phyloP scores from a whole-genome alignment of 2,329 filamentous ascomycete species.

The Beauveria sp. region DNA sequence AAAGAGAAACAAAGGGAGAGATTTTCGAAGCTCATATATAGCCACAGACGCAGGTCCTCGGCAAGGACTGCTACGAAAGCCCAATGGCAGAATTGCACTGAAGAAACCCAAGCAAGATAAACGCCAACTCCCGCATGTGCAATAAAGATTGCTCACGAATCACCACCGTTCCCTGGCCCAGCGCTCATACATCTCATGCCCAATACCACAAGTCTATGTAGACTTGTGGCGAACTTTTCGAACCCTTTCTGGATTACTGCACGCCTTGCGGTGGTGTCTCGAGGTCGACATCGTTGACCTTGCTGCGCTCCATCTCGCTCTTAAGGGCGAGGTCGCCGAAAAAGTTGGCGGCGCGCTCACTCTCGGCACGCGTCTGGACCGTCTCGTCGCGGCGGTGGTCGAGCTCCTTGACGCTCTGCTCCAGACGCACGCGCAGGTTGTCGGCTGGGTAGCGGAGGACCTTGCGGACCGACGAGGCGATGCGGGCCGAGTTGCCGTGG shows the following conservation, averaged over 20 bases:
- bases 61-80: background rate
- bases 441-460: conserved; percentile 83
- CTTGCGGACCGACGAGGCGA: conserved; percentile 78
- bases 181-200: background rate
- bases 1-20: background rate
- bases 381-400: conserved; percentile 73
- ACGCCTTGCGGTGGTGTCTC: conserved; percentile 41
- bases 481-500: conserved; percentile 77
- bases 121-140: conserved; percentile 7
- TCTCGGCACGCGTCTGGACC: conserved; percentile 71
- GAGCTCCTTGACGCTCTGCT: conserved; percentile 79
- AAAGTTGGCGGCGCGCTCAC: conserved; percentile 81
- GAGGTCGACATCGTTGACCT: conserved; percentile 46
- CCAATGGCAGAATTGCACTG: background rate
- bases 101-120: background rate
- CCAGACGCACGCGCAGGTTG: conserved; percentile 74
- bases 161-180: background rate
- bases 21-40: background rate
- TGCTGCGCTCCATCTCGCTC: conserved; percentile 43
- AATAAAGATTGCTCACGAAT: background rate
- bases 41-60: background rate
- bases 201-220: background rate
- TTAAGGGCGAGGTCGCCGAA: conserved; percentile 77
- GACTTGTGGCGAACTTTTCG: background rate
- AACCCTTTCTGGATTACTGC: background rate